Evolutionary conservation across 2,329 filamentous ascomycete genomes (phyloP).

Genomic region (Trichoderma polysporum): DNA sequence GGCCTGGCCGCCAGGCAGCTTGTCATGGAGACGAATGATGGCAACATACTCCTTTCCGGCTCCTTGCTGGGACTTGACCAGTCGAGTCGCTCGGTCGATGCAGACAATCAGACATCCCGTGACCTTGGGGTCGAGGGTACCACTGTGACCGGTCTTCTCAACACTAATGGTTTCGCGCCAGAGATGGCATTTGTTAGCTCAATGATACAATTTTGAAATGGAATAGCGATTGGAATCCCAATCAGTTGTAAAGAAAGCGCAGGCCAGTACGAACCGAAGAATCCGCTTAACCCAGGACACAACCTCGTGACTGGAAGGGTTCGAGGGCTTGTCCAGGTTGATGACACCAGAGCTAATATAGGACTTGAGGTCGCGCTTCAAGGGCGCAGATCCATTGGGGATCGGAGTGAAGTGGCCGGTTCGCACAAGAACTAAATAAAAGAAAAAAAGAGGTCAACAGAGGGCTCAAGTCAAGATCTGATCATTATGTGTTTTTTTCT

Average conservation of each 20-base stretch:
- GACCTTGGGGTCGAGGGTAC: conserved; percentile 97
- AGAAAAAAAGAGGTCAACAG: neutral
- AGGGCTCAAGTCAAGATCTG: neutral
- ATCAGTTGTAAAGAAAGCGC: neutral
- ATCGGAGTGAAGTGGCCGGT: conserved; percentile 98
- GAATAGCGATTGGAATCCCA: neutral
- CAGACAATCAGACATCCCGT: conserved; percentile 94
- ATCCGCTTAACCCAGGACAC: conserved; percentile 99
- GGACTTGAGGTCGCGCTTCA: conserved; percentile 93
- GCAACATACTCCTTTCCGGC: conserved; percentile 99
- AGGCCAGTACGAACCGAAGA: conserved; percentile 61
- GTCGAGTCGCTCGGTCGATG: conserved; percentile 92
- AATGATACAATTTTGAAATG: neutral
- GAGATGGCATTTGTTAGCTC: neutral
- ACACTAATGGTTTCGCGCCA: conserved; percentile 30
- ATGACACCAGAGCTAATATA: conserved; percentile 98
- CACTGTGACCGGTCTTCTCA: conserved; percentile 97
- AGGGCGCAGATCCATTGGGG: conserved; percentile 83
- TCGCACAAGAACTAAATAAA: conserved; percentile 72
- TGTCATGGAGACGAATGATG: conserved; percentile 93
- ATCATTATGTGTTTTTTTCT: neutral
- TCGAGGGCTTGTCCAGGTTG: conserved; percentile 83
- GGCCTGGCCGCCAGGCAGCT: conserved; percentile 86
- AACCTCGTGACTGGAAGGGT: conserved; percentile 97
- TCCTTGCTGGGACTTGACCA: conserved; percentile 98